These are phyloP conservation scores for Xylariaceae sp. DNA, from an alignment of 2,329 filamentous ascomycete species.

Conservation along the genomic window DNA sequence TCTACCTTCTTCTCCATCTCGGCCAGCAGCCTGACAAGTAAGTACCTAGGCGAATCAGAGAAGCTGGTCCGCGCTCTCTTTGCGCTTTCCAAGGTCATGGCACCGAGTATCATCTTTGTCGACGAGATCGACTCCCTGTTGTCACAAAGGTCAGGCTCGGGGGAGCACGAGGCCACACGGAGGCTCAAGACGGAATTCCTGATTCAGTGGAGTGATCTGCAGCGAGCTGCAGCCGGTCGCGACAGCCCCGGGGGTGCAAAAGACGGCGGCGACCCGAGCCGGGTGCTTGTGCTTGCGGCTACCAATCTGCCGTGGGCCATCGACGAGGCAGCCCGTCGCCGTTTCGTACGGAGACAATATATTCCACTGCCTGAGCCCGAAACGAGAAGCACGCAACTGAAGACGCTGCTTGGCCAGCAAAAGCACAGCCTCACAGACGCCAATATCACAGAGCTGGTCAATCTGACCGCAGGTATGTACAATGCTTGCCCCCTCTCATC, in stretches of 20 bases:
- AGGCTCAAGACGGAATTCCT: slow-evolving; percentile 97
- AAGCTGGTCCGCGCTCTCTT: slow-evolving; percentile 94
- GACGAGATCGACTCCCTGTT: slow-evolving; percentile 96
- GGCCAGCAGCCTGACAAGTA: slow-evolving; percentile 88
- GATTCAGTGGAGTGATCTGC: slow-evolving; percentile 94
- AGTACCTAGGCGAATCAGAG: slow-evolving; percentile 93
- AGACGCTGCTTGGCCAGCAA: slow-evolving; percentile 77
- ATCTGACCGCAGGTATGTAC: slow-evolving; percentile 70
- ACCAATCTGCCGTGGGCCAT: slow-evolving; percentile 98
- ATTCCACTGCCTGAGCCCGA: slow-evolving; percentile 86
- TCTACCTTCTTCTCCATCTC: slow-evolving; percentile 98
- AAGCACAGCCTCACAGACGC: slow-evolving; percentile 71
- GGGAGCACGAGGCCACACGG: slow-evolving; percentile 88
- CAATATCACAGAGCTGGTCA: slow-evolving; percentile 73
- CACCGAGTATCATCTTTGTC: slow-evolving; percentile 95
- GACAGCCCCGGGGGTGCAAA: slow-evolving; percentile 65
- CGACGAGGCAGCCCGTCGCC: slow-evolving; percentile 84
- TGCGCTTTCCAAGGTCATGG: slow-evolving; percentile 78
- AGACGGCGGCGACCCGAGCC: slow-evolving; percentile 73
- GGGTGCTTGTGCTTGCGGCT: slow-evolving; percentile 88
- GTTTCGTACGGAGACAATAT: slow-evolving; percentile 92
- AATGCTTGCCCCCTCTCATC: too few species aligned
- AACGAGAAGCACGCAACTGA: slow-evolving; percentile 75
- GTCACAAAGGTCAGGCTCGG: slow-evolving; percentile 74
- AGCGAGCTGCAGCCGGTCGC: slow-evolving; percentile 83